Evolutionary conservation across 768 basidiomycete genomes (phyloP).

Genomic region (Tricholomella constricta): DNA sequence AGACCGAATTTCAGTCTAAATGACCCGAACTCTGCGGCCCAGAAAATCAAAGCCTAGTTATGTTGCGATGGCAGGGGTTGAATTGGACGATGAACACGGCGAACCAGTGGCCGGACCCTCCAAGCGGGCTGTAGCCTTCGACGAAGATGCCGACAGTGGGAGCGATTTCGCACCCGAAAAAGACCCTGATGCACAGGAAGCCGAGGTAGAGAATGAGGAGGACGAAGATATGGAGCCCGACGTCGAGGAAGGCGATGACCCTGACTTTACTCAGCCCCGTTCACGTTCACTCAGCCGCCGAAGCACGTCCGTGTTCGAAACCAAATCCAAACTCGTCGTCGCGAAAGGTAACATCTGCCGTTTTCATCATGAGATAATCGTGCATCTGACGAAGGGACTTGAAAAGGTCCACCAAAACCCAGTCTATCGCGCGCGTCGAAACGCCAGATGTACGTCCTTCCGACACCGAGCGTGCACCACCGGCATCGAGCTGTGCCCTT

Average conservation of each 20-base stretch:
- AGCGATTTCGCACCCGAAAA: slow-evolving; percentile 61
- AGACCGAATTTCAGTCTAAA: slow-evolving; percentile 19
- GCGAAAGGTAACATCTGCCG: slow-evolving; percentile 26
- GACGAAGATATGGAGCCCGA: slow-evolving; percentile 29
- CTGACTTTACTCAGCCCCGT: slow-evolving; percentile 10
- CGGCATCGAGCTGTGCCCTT: slow-evolving; percentile 71
- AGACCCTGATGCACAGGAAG: slow-evolving; percentile 25
- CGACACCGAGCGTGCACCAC: slow-evolving; percentile 69
- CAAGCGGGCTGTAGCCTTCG: slow-evolving; percentile 31
- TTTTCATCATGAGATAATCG: slow-evolving; percentile 10
- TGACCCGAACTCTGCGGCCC: slow-evolving; percentile 59
- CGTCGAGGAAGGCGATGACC: slow-evolving; percentile 23
- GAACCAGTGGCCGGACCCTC: slow-evolving; percentile 42
- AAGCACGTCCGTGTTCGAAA: slow-evolving; percentile 21
- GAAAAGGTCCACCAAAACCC: slow-evolving; percentile 19
- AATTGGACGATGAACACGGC: slow-evolving; percentile 33
- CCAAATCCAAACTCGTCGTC: slow-evolving; percentile 30
- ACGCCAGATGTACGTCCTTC: slow-evolving; percentile 59
- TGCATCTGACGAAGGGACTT: slow-evolving; percentile 9
- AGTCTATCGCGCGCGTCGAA: slow-evolving; percentile 39
- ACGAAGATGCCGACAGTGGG: slow-evolving; percentile 39
- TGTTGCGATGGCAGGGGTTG: slow-evolving; percentile 35
- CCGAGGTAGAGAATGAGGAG: slow-evolving; percentile 32
- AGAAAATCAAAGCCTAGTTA: slow-evolving; percentile 57
- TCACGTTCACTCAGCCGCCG: slow-evolving; percentile 17